Percentiles rank a stretch among this genome's conserved stretches.
Conservation (phyloP, 2,329 filamentous ascomycete genomes). For the Verticillium klebahnii region DNA sequence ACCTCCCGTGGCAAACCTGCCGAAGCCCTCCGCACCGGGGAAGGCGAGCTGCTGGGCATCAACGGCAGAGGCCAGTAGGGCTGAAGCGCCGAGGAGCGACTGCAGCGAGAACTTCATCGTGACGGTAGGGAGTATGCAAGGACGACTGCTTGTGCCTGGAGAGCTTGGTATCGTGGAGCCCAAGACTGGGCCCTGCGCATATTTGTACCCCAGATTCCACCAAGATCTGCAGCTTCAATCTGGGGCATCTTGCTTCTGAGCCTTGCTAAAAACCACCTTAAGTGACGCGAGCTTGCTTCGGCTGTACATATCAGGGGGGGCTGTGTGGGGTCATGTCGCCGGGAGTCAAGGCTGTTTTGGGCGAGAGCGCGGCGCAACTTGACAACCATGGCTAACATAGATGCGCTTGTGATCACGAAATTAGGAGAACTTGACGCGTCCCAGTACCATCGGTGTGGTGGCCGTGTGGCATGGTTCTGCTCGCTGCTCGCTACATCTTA, state of each 20-base stretch:
- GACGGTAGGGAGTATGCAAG: neutral
- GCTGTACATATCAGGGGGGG: neutral
- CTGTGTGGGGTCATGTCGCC: neutral
- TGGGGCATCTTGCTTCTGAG: neutral
- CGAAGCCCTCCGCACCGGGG: constrained; percentile 46
- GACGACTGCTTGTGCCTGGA: neutral
- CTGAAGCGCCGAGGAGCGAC: neutral
- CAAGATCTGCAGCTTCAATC: neutral
- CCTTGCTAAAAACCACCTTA: neutral
- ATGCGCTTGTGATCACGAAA: neutral
- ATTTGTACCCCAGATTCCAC: neutral
- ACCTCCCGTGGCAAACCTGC: constrained; percentile 39
- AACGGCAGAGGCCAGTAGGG: neutral
- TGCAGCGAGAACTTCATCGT: neutral
- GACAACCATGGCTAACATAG: neutral
- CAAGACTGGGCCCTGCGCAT: neutral
- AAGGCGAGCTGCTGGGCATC: constrained; percentile 30
- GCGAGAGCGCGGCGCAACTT: neutral
- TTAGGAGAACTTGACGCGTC: neutral
- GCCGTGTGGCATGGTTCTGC: neutral
- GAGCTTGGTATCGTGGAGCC: neutral
- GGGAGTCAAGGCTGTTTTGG: neutral
- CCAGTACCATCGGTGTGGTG: neutral
- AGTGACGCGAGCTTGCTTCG: neutral
- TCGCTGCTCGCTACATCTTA: neutral